Conservation (phyloP, 73 alveolate species). For the Halteria grandinella region DNA sequence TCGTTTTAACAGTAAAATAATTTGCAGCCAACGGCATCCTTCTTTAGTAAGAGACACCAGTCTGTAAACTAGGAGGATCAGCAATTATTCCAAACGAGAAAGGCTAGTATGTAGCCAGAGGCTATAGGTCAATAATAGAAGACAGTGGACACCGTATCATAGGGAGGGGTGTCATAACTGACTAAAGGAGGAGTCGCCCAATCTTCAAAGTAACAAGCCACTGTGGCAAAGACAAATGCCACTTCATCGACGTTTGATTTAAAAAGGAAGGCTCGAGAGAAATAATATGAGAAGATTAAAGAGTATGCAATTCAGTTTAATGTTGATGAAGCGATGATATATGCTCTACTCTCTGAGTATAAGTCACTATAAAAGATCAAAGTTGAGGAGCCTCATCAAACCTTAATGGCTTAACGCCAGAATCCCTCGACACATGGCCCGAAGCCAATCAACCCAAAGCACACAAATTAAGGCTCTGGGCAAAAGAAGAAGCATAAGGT, state of each 20-base stretch:
- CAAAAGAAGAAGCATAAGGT: conserved; percentile 22
- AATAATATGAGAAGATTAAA: conserved; percentile 23
- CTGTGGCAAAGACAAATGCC: conserved; percentile 17
- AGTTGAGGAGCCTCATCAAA: too few species aligned
- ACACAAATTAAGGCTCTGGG: background rate
- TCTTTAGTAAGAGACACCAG: conserved; percentile 1
- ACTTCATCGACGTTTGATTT: conserved; percentile 9
- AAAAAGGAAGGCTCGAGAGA: conserved; percentile 14
- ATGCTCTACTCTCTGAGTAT: conserved; percentile 24
- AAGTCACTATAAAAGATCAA: conserved; percentile 9
- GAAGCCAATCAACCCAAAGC: background rate
- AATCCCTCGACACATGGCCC: too few species aligned
- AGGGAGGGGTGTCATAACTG: background rate
- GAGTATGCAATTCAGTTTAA: conserved; percentile 40
- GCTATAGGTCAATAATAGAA: too few species aligned
- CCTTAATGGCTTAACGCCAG: too few species aligned
- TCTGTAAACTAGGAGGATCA: background rate
- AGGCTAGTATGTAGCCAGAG: background rate
- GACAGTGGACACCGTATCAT: background rate
- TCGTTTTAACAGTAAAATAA: background rate
- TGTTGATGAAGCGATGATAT: conserved; percentile 26
- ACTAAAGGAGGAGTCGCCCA: background rate
- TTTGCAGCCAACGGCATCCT: conserved; percentile 6
- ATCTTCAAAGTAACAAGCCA: background rate
- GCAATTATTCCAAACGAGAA: conserved; percentile 3